Base-by-base conservation (phyloP, 129 eudicot genomes). In the Ambrosia artemisiifolia region DNA sequence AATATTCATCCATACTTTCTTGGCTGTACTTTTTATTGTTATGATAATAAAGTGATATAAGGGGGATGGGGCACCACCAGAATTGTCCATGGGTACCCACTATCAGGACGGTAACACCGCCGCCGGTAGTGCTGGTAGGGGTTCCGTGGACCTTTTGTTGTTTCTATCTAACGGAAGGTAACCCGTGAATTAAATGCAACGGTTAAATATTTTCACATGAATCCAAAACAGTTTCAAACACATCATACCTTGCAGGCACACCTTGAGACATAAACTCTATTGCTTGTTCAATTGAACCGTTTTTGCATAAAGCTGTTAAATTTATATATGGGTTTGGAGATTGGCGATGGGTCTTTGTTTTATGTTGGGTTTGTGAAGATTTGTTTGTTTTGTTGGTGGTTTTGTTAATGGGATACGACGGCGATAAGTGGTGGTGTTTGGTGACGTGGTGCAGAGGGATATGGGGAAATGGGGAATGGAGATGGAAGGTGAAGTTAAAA, bases 241-340 rank as follows among this genome's bases (percentile, higher is more conserved):
- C 76, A 44, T 54, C 18, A 51, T 67, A 80, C 7, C 69, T 65
- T 10, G 79, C 73, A 0, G 40, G 42, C 8, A 64, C 81, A 17
- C 92, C 92, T 54, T 57, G 84, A 36, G 81, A 65, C 63, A 84
- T 81, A 0, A 61, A 68, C 11, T 83, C 86, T 60, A 83, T 40
- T 2, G 81, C 75, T 81, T 83, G 77, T 65, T 81, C 36, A 69
- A 87, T 54, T 18, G 51, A 43, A 7, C 88, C 88, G 14, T 83
- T 43, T 20, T 73, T 36, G 77, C 88, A 81, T n/a, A 78, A 69
- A 51, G 56, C 16, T n/a, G 61, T 47, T 73, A 83, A 72, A 55
- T 84, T 54, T 17, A 49, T 60, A 4, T 79, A 65, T n/a, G 48
- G 50, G 9, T 79, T 63, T 11, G 85, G 86, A 49, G 71, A 16